These are phyloP conservation scores for Hortaea sp. DNA, from an alignment of 2,329 filamentous ascomycete genomes.

Conservation along the genomic window DNA sequence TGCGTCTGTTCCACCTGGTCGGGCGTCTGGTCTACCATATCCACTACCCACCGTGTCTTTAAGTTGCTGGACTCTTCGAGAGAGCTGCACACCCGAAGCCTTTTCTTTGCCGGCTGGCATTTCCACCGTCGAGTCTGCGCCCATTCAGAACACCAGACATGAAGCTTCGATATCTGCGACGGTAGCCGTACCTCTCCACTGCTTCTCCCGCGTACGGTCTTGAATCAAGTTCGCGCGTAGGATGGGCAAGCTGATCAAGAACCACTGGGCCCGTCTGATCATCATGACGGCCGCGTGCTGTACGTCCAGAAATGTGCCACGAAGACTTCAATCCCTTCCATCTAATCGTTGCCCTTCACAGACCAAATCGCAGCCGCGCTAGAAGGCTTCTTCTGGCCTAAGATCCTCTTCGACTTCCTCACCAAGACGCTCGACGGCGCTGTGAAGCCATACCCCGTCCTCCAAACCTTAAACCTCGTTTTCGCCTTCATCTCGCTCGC, in stretches of 20 bases:
- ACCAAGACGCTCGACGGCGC: conserved; percentile 80
- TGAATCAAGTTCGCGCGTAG: conserved; percentile 8
- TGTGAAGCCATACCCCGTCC: conserved; percentile 75
- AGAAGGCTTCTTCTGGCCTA: conserved; percentile 94
- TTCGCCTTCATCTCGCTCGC: conserved; percentile 68
- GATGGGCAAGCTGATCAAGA: conserved; percentile 99
- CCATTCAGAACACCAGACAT: not conserved
- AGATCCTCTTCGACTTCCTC: conserved; percentile 95
- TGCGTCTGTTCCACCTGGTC: too few species aligned
- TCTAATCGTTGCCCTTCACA: conserved; percentile 27
- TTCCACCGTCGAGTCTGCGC: not conserved
- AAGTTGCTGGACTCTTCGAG: too few species aligned
- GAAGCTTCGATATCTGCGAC: not conserved
- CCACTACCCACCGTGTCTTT: too few species aligned
- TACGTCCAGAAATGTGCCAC: conserved; percentile 33
- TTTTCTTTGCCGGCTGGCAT: not conserved
- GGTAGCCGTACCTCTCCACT: too few species aligned
- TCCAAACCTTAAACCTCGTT: conserved; percentile 84
- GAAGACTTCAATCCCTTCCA: not conserved
- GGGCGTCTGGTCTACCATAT: too few species aligned
- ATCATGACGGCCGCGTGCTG: conserved; percentile 73
- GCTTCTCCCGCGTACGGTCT: not conserved
- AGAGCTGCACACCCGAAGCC: too few species aligned
- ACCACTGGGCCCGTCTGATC: conserved; percentile 95
- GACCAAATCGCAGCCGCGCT: conserved; percentile 80